Base-by-base conservation (phyloP, 2,329 filamentous ascomycete genomes). In the Penicillium brasilianum region DNA sequence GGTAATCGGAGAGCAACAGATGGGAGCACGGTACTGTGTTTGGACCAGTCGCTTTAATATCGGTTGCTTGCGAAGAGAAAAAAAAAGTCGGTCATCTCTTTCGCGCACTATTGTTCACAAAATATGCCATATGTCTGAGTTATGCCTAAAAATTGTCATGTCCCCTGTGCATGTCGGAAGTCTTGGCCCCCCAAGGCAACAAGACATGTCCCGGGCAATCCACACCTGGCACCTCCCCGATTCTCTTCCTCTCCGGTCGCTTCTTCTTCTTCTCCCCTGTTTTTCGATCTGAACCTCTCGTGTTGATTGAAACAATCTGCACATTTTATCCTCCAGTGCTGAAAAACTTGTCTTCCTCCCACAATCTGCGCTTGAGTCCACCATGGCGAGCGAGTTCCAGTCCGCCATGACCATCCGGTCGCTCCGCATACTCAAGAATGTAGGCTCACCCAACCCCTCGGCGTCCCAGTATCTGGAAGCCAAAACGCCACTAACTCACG, bases 371-470 rank as follows among this genome's bases (percentile, higher is more conserved):
- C 9, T 25, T 18, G 3, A 20, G 4, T 28, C 43, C 59, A 49
- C 58, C 63, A 78, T 78, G 76, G 72, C 76, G 58, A 72, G 65
- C 64, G 71, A 75, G 52, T 72, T 78, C 64, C 65, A 71, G 62
- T 78, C 81, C 61, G 86, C 86, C 49, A 85, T 87, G 85, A 87
- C 89, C 79, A 95, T 94, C 82, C 87, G 92, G 80, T 93, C 92
- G 74, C 87, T 96, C 74, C 89, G 92, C 67, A 90, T 87, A 72
- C 93, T 97, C 82, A 93, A 92, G 81, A 92, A 90, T 74, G 92
- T 93, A 82, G 70, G 87, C 75, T 55, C 48, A 59, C 2, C 39
- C 18, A 9, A 16, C 61, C 54, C 48, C 43, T 59, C 57, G 44
- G 56, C 53, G 50, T 52, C 53, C 48, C 56, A 44, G 56, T n/a